A percentile compares a stretch with the other conserved stretches of the same genome.
Conservation (phyloP, 2,329 filamentous ascomycete species). For the Aureobasidium subglaciale region DNA sequence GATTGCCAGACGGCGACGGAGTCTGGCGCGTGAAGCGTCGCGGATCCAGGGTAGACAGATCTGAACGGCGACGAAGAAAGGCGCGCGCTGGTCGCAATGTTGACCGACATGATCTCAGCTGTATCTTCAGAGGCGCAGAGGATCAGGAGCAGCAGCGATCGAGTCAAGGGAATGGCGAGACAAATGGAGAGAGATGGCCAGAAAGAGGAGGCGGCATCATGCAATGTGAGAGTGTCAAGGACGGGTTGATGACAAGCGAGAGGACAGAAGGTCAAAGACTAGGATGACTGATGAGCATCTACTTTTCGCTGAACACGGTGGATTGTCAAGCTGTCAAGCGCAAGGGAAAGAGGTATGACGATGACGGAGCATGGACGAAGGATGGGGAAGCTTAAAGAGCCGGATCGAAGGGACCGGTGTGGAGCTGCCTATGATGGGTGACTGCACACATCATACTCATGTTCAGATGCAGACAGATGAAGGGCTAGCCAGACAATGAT, state of each 20-base stretch:
- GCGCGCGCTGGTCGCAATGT: background rate
- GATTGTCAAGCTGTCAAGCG: no score
- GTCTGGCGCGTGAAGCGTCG: background rate
- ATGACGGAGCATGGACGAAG: conserved; percentile 4
- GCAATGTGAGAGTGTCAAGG: background rate
- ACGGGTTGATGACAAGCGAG: background rate
- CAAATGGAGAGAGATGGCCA: no score
- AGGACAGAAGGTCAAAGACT: background rate
- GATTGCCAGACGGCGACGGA: conserved; percentile 1
- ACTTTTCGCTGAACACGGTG: background rate
- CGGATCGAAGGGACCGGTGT: background rate
- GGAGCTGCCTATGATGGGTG: background rate
- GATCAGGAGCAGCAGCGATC: background rate
- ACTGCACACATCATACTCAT: no score
- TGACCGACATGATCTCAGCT: background rate
- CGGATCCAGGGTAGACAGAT: background rate
- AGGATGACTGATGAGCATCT: background rate
- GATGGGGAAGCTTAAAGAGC: conserved; percentile 9
- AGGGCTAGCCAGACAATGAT: no score
- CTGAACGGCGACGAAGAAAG: background rate
- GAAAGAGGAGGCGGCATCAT: conserved; percentile 13
- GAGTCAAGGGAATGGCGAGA: background rate
- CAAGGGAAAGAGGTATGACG: background rate
- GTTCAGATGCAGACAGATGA: no score
- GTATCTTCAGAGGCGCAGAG: background rate